Conservation (phyloP, 2,329 filamentous ascomycete species). For the Clarireedia paspali region DNA sequence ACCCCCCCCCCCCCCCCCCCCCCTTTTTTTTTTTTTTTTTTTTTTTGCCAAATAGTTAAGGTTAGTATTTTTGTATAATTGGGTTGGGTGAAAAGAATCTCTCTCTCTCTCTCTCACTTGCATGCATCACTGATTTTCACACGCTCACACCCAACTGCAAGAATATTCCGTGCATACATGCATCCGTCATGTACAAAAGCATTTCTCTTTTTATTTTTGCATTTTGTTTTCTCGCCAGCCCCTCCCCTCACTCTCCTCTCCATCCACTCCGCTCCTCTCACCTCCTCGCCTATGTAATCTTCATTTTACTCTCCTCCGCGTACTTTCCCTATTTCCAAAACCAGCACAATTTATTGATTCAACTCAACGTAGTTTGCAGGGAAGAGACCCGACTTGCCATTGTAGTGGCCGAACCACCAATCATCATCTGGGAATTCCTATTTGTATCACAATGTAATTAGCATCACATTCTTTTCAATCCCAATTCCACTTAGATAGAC, state of each 20-base stretch:
- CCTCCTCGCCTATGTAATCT: too few species aligned
- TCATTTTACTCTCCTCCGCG: too few species aligned
- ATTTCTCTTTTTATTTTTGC: not conserved
- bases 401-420: conserved; percentile 83
- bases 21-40: too few species aligned
- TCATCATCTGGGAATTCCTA: conserved; percentile 96
- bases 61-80: too few species aligned
- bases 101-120: not conserved
- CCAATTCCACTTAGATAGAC: too few species aligned
- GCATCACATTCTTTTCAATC: not conserved
- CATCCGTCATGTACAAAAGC: not conserved
- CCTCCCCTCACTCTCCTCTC: too few species aligned
- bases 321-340: too few species aligned
- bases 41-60: too few species aligned
- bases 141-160: not conserved
- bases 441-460: not conserved
- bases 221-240: too few species aligned
- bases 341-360: conserved; percentile 19
- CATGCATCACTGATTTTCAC: not conserved
- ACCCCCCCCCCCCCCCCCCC: too few species aligned
- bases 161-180: not conserved
- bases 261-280: too few species aligned
- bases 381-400: conserved; percentile 77
- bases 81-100: not conserved
- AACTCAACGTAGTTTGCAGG: conserved; percentile 63